Evolutionary conservation across 176 grass and related monocot genomes (phyloP), one percentile per base, ranked within the genome.

Genomic region (Aegilops tauschii): DNA sequence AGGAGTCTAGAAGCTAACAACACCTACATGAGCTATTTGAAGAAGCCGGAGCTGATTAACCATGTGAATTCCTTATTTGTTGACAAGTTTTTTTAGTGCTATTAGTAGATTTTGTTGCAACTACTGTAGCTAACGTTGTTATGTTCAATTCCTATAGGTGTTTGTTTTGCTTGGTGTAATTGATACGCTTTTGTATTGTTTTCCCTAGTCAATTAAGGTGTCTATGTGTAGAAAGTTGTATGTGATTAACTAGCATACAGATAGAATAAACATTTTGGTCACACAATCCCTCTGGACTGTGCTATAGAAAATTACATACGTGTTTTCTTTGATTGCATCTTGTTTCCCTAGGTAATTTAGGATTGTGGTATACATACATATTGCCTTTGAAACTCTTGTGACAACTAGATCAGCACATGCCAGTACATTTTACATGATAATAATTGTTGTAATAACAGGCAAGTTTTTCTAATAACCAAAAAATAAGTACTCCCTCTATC

Each of bases 11-110:
- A 88, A 29, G 81, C 17, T 40, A 54, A 74, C 75, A 52, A 62
- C 36, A 88, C 78, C 50, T 81, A 83, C 10, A 34, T 81, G 62
- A 84, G 29, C 42, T 36, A 77, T 85, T 30, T 34, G 37, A 91
- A 77, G 40, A 23, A 47, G 74, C 21, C 23, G 25, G 45, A 64
- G 42, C 52, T 47, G 13, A 81, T 77, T 58, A 37, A 86, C 52
- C 29, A 36, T 79, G 63, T 4, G 35, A 31, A 80, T 49, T 59
- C 32, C 17, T 31, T 65, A 58, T 72, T 16, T 65, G 77, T 82
- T 81, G 11, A 74, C 74, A 35, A 47, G 45, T 69, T 87, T 49
- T 49, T 36, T 16, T 18, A 79, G 61, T 67, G 45, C 36, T 29
- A 87, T 23, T 23, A 76, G 77, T 62, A 88, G 23, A 12, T 85